A percentile compares a stretch with the other conserved stretches of the same genome.
Evolutionary conservation across 2,329 filamentous ascomycete species (phyloP).

Genomic region (Sporothrix brunneoviolacea): DNA sequence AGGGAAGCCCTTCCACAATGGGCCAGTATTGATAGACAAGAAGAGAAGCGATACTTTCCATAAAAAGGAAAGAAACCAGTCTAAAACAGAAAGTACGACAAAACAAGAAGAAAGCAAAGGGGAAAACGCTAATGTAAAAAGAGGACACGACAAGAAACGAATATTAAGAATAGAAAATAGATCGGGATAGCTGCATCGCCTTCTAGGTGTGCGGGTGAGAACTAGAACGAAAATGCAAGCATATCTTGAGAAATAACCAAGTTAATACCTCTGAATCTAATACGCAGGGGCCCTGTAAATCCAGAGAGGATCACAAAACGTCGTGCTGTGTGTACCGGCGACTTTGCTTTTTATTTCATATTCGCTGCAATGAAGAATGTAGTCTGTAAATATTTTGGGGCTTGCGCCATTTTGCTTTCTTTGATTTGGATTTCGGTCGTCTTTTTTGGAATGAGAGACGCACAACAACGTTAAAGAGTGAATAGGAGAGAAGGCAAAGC

Average conservation of each 20-base stretch:
- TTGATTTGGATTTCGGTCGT: too few species aligned
- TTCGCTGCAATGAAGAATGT: neutral
- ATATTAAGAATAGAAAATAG: neutral
- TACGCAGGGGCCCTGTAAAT: conserved; percentile 11
- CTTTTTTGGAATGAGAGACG: too few species aligned
- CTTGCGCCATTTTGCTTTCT: too few species aligned
- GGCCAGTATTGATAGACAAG: too few species aligned
- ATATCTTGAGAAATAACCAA: too few species aligned
- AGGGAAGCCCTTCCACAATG: too few species aligned
- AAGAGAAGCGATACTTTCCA: neutral
- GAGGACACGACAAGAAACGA: neutral
- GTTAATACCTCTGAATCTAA: conserved; percentile 1
- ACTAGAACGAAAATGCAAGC: too few species aligned
- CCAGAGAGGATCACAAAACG: conserved; percentile 11
- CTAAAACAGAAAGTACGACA: neutral
- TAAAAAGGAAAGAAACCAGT: neutral
- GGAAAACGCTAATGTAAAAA: too few species aligned
- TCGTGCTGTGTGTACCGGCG: conserved; percentile 16
- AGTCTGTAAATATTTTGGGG: neutral
- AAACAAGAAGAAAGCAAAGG: neutral
- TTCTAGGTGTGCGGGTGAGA: too few species aligned
- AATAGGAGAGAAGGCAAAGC: too few species aligned
- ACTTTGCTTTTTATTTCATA: conserved; percentile 1
- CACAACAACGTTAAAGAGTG: too few species aligned
- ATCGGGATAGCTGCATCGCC: too few species aligned